These are phyloP conservation scores for Volvox africanus DNA, from an alignment of 139 green algal genomes.

Conservation along the genomic window DNA sequence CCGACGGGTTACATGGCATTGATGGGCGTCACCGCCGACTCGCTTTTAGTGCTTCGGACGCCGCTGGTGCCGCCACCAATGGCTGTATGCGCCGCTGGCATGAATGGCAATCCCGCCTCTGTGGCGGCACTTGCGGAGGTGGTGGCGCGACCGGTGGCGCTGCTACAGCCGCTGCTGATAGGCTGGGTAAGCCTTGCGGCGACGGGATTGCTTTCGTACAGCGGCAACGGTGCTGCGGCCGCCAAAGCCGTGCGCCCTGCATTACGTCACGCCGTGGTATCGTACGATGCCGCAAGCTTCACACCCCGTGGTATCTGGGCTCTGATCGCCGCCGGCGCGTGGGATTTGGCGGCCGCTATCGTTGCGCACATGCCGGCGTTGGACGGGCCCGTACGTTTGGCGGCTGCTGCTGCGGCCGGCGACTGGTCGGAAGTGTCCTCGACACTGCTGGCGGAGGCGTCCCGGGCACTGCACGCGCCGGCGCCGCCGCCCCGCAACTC, in stretches of 20 bases:
- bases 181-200: slow-evolving; percentile 60
- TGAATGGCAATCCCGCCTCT: slow-evolving; percentile 39
- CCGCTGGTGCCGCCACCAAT: not conserved
- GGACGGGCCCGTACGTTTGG: slow-evolving; percentile 46
- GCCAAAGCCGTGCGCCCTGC: slow-evolving; percentile 40
- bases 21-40: slow-evolving; percentile 58
- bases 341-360: slow-evolving; percentile 59
- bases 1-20: slow-evolving; percentile 41
- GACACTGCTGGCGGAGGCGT: slow-evolving; percentile 49
- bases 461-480: slow-evolving; percentile 50
- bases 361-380: slow-evolving; percentile 44
- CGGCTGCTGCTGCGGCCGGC: slow-evolving; percentile 54
- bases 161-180: slow-evolving; percentile 65
- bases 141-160: slow-evolving; percentile 43
- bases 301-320: slow-evolving; percentile 37
- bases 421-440: slow-evolving; percentile 4
- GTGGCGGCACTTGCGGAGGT: slow-evolving; percentile 40
- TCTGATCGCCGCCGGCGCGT: slow-evolving; percentile 39
- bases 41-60: slow-evolving; percentile 56
- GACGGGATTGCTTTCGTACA: slow-evolving; percentile 38
- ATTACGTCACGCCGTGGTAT: slow-evolving; percentile 46
- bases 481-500: slow-evolving; percentile 50
- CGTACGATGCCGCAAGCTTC: slow-evolving; percentile 28
- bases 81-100: not conserved
- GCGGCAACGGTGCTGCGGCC: not conserved